Conservation (phyloP, 371 early-diverging fungal species). For the Mortierella sp. region DNA sequence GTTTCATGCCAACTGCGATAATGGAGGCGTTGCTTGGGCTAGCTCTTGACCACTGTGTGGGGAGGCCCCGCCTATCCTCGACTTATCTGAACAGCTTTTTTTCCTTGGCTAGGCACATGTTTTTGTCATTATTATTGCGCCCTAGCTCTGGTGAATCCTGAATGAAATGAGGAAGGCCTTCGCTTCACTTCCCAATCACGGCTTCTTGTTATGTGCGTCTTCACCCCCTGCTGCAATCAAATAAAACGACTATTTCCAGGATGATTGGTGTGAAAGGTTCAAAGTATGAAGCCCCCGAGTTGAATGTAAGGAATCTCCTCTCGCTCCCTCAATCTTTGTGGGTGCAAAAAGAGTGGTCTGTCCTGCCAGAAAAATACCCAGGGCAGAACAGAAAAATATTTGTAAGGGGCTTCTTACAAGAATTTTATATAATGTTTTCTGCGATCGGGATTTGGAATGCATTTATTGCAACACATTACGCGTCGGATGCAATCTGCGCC, state of each 20-base stretch:
- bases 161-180: too few relatives aligned
- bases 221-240: background rate
- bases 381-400: background rate
- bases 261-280: background rate
- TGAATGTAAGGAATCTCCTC: background rate
- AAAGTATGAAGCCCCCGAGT: background rate
- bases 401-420: background rate
- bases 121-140: too few relatives aligned
- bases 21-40: too few relatives aligned
- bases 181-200: too few relatives aligned
- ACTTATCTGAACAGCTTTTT: too few relatives aligned
- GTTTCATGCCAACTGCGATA: too few relatives aligned
- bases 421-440: background rate
- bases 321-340: background rate
- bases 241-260: background rate
- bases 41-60: too few relatives aligned
- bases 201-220: background rate
- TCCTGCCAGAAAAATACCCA: background rate
- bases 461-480: background rate
- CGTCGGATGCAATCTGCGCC: background rate
- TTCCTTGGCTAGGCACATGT: too few relatives aligned
- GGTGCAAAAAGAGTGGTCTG: too few relatives aligned
- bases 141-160: too few relatives aligned
- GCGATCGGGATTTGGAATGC: background rate
- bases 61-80: too few relatives aligned